Conservation (phyloP, 2,329 filamentous ascomycete genomes). For the Leptographium flavum region DNA sequence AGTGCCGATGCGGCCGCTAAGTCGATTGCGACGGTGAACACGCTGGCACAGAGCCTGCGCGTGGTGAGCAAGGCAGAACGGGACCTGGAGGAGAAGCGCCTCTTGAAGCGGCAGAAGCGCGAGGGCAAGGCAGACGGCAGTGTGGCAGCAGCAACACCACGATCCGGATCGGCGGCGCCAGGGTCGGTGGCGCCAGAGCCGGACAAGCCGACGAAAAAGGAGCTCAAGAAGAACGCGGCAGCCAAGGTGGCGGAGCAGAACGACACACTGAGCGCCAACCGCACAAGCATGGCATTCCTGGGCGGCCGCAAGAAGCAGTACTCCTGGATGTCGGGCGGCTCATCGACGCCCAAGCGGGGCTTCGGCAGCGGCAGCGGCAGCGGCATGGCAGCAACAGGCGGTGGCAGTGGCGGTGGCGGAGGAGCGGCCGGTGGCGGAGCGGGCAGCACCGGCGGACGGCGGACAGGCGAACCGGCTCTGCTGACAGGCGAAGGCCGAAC, state of each 20-base stretch:
- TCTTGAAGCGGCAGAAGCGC: conserved; percentile 52
- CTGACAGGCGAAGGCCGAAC: conserved; percentile 45
- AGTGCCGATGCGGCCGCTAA: conserved; percentile 11
- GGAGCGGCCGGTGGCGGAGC: conserved; percentile 17
- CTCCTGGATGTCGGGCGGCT: conserved; percentile 55
- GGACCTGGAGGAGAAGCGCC: conserved; percentile 56
- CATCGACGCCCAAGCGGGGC: conserved; percentile 33
- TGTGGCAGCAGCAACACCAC: conserved; percentile 9
- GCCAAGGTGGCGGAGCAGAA: conserved; percentile 66
- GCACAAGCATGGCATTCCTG: conserved; percentile 57
- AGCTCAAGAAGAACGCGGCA: conserved; percentile 60
- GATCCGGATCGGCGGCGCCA: conserved; percentile 43
- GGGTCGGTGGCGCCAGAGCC: conserved; percentile 47
- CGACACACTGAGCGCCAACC: conserved; percentile 69
- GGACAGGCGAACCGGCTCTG: conserved; percentile 21
- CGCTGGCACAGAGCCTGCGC: conserved; percentile 35
- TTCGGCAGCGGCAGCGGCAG: conserved; percentile 18
- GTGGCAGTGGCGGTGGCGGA: conserved; percentile 15
- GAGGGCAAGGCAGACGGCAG: conserved; percentile 38
- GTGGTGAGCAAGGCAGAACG: conserved; percentile 51
- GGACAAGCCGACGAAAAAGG: conserved; percentile 75
- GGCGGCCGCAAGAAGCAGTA: conserved; percentile 56
- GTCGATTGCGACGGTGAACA: conserved; percentile 32
- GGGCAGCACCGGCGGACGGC: conserved; percentile 1
- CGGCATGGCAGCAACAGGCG: no score